These are phyloP conservation scores for Diaporthe australafricana DNA, from an alignment of 2,329 filamentous ascomycete genomes.

Conservation along the genomic window DNA sequence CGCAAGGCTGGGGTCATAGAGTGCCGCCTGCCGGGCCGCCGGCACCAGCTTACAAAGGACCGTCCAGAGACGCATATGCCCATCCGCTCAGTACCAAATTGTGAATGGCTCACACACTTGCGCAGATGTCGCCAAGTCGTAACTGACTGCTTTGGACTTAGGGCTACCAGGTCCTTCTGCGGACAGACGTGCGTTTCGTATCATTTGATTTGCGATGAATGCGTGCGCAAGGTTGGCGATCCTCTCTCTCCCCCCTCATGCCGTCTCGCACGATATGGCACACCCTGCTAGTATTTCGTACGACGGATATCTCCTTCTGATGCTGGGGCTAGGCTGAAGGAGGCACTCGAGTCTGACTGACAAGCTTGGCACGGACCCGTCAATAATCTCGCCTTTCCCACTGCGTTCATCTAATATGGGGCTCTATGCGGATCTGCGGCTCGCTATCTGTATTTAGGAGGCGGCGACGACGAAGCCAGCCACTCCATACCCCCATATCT, in stretches of 20 bases:
- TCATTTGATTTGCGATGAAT: conserved; percentile 19
- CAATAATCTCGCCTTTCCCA: conserved; percentile 16
- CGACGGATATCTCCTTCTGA: conserved; percentile 21
- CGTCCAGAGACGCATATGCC: conserved; percentile 2
- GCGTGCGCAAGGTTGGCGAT: conserved; percentile 17
- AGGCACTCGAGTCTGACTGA: conserved; percentile 17
- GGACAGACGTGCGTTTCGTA: conserved; percentile 6
- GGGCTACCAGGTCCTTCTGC: conserved; percentile 3
- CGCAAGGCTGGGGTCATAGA: conserved; percentile 4
- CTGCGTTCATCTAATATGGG: conserved; percentile 19
- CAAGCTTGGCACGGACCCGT: conserved; percentile 32
- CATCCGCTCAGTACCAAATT: neutral
- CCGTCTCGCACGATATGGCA: neutral
- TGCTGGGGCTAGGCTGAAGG: conserved; percentile 27
- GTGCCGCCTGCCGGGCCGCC: conserved; percentile 29
- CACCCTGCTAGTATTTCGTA: neutral
- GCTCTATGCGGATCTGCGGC: conserved; percentile 15
- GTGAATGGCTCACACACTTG: neutral
- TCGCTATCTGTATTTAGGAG: conserved; percentile 26
- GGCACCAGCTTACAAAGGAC: neutral
- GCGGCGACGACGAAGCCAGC: conserved; percentile 15
- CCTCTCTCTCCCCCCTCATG: conserved; percentile 16
- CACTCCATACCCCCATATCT: conserved; percentile 15
- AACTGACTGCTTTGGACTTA: neutral
- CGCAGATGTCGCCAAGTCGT: neutral